phyloP scores from a whole-genome alignment of 768 basidiomycete species.

The Kwoniella dejecticola region DNA sequence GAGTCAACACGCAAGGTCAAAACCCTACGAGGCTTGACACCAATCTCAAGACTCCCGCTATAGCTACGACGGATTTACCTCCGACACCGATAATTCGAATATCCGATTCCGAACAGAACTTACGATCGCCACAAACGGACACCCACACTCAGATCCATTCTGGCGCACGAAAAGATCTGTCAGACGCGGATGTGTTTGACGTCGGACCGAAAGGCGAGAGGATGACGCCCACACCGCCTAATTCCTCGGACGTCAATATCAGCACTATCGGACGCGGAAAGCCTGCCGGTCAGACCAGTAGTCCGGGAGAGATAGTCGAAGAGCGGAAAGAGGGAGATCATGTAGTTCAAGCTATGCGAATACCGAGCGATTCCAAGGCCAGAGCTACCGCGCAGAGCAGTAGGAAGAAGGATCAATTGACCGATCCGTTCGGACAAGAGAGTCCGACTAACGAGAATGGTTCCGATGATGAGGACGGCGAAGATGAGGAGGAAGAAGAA shows the following conservation, averaged over 20 bases:
- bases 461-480: conserved; percentile 21
- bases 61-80: conserved; percentile 23
- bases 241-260: not conserved
- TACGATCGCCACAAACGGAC: not conserved
- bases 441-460: not conserved
- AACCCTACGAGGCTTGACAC: not conserved
- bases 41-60: conserved; percentile 33
- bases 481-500: conserved; percentile 37
- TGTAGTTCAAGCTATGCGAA: conserved; percentile 24
- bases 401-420: not conserved
- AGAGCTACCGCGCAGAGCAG: not conserved
- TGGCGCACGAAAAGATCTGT: not conserved
- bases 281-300: not conserved
- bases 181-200: not conserved
- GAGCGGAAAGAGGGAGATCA: conserved; percentile 16
- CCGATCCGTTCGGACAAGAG: conserved; percentile 28
- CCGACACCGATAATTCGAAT: conserved; percentile 42
- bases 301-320: not conserved
- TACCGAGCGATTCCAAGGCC: conserved; percentile 8
- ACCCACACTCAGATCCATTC: not conserved
- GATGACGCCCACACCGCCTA: conserved; percentile 9
- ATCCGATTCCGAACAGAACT: conserved; percentile 21
- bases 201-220: conserved; percentile 17
- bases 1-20: not conserved
- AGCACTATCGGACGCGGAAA: not conserved